Percentiles rank a stretch among this genome's conserved stretches.
Conservation (phyloP, 2,329 filamentous ascomycete genomes). For the Beauveria australis region DNA sequence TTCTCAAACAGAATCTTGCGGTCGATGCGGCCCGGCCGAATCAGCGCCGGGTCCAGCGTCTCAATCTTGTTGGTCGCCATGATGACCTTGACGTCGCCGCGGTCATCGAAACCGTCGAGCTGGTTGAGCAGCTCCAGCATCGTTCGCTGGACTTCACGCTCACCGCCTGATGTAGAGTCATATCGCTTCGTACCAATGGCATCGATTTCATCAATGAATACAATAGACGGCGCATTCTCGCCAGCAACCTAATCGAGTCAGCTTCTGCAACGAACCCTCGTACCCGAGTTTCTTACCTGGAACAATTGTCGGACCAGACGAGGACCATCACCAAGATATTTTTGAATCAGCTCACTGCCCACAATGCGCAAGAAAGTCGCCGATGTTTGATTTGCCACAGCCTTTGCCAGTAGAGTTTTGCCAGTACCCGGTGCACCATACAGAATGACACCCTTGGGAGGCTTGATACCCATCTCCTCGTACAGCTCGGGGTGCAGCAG, state of each 20-base stretch:
- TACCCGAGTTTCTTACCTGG: constrained; percentile 45
- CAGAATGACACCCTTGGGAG: constrained; percentile 97
- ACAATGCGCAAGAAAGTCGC: constrained; percentile 97
- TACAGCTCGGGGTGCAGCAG: constrained; percentile 94
- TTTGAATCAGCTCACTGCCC: constrained; percentile 94
- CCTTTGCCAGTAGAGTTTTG: constrained; percentile 92
- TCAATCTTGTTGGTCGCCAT: constrained; percentile 99
- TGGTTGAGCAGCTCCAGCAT: constrained; percentile 99
- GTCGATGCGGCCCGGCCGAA: constrained; percentile 95
- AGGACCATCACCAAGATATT: constrained; percentile 94
- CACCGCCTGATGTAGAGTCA: constrained; percentile 92
- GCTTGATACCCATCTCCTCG: constrained; percentile 99
- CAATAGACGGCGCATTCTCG: constrained; percentile 92
- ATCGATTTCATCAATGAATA: constrained; percentile 99
- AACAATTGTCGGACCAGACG: constrained; percentile 92
- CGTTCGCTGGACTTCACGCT: constrained; percentile 94
- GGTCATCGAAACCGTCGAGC: constrained; percentile 96
- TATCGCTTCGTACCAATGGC: constrained; percentile 98
- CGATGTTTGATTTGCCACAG: constrained; percentile 97
- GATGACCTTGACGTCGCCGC: constrained; percentile 97
- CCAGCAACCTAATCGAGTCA: constrained; percentile 60
- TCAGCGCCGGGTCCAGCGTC: constrained; percentile 88
- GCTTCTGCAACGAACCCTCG: background rate
- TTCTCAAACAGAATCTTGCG: constrained; percentile 81
- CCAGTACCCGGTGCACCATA: constrained; percentile 96